Evolutionary conservation across 352 stramenopile species (phyloP), one percentile per base, ranked within the genome.

Genomic region (Phytophthora hybrid): DNA sequence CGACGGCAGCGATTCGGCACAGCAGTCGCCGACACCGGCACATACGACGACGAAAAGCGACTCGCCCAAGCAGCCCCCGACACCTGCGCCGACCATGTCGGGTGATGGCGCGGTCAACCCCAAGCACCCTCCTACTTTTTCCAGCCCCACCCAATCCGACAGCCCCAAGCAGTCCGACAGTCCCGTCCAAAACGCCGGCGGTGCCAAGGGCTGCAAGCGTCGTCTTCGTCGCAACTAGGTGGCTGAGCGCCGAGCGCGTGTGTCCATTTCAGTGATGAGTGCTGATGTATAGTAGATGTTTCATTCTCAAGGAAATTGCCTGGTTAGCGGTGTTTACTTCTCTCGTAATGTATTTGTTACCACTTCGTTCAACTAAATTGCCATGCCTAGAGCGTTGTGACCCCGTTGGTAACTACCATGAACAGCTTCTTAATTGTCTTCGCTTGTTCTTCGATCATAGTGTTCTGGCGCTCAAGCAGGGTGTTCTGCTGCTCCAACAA

Each of bases 401-500:
- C 39, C 6, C 51, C 46, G 39, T 67, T 70, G 4, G 65, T 76
- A 23, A 85, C 53, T 7, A 76, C 52, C 18, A 21, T 59, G 51
- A 79, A 73, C n/a, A 85, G 66, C 56, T 73, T 71, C 51, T 81
- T 73, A 14, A 85, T 74, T 4, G 69, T 72, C 56, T 81, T 62
- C 11, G 72, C 32, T 39, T 85, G 75, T n/a, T 82, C 63, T 61
- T 85, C 75, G 37, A 80, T 79, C 58, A 74, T 74, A 26, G 23
- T 71, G 46, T 78, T 85, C 59, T 85, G 78, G 18, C 63, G 65
- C 57, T 82, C 78, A 14, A 85, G 75, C 52, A 85, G 57, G 14
- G 18, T 31, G 37, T 76, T 77, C 66, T 85, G 78, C 52, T 71
- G 67, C 39, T 82, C 75, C 7, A 85, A 66, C 64, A 85, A 66